Conservation (phyloP, 2,329 filamentous ascomycete genomes). For the Botrytis medusae region DNA sequence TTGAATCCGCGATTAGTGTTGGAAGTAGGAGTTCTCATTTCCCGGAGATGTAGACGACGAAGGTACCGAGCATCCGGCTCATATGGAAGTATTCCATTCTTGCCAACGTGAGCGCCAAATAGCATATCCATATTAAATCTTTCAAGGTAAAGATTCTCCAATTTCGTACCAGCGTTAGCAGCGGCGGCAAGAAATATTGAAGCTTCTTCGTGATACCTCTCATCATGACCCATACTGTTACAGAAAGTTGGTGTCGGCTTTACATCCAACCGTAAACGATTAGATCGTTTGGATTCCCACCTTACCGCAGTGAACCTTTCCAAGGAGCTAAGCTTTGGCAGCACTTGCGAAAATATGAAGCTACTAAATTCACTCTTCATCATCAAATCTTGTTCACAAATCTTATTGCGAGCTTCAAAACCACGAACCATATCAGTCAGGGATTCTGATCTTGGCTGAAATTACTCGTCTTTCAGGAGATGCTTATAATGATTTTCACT, state of each 20-base stretch:
- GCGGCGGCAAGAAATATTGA: neutral
- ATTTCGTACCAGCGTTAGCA: neutral
- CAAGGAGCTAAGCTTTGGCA: neutral
- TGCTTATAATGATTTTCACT: neutral
- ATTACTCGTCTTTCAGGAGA: too few species aligned
- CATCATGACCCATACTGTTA: neutral
- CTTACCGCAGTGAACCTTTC: accelerated
- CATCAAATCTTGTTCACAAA: neutral
- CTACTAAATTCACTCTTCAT: neutral
- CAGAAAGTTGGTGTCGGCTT: neutral
- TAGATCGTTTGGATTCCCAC: accelerated
- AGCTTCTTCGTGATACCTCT: neutral
- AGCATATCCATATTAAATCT: accelerated
- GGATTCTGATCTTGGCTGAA: neutral
- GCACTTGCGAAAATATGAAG: neutral
- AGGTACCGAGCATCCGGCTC: neutral
- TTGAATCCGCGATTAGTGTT: neutral
- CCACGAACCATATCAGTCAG: neutral
- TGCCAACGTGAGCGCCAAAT: too few species aligned
- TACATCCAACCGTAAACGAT: neutral
- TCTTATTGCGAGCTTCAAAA: neutral
- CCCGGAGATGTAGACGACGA: neutral
- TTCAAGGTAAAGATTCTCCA: neutral
- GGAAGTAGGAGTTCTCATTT: too few species aligned
- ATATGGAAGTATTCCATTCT: neutral